phyloP scores from a whole-genome alignment of 2,329 filamentous ascomycete genomes.

The Xylariales sp. region DNA sequence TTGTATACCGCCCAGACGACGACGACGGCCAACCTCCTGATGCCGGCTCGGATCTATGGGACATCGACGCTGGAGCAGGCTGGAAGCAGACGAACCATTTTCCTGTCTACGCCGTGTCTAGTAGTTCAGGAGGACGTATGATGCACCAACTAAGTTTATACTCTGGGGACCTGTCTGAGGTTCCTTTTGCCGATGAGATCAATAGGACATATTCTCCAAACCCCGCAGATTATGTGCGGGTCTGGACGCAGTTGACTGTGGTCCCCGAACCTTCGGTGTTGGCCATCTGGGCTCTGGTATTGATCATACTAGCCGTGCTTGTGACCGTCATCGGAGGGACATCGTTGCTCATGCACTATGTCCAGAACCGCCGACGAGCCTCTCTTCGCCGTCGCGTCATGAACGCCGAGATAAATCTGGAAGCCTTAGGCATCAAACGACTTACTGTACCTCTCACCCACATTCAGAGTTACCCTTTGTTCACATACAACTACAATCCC shows the following conservation, averaged over 20 bases:
- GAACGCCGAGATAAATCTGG: conserved; percentile 84
- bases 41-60: conserved; percentile 74
- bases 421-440: conserved; percentile 85
- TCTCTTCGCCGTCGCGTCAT: conserved; percentile 76
- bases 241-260: conserved; percentile 67
- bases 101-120: conserved; percentile 85
- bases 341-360: conserved; percentile 78
- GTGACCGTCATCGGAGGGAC: conserved; percentile 74
- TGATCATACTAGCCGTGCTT: conserved; percentile 78
- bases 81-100: conserved; percentile 80
- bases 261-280: conserved; percentile 66
- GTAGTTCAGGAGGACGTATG: conserved; percentile 72
- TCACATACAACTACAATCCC: conserved; percentile 75
- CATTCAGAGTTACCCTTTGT: conserved; percentile 80
- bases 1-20: conserved; percentile 71
- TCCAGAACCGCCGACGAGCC: conserved; percentile 77
- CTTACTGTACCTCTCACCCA: conserved; percentile 79
- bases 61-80: conserved; percentile 72
- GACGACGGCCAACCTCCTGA: conserved; percentile 72
- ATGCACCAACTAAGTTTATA: conserved; percentile 80
- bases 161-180: conserved; percentile 76
- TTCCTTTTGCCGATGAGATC: conserved; percentile 69
- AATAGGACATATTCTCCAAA: conserved; percentile 65
- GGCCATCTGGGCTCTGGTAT: conserved; percentile 82
- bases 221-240: conserved; percentile 68